Conservation (phyloP, 441 rosid species). For the Croton laevigatus region DNA sequence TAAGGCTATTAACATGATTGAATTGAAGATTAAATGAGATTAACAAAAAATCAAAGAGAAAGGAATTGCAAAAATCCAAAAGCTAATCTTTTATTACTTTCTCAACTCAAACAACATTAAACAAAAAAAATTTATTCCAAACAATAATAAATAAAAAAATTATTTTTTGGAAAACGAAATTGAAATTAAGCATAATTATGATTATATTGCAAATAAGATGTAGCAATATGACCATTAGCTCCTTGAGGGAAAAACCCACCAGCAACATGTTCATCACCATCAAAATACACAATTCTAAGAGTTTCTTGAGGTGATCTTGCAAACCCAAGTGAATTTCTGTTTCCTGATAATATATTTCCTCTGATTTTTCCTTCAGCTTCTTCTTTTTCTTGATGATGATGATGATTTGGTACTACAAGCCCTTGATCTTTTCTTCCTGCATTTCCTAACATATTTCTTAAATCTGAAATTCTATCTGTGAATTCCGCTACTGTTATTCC, state of each 20-base stretch:
- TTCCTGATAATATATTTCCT: conserved; percentile 71
- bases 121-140: background rate
- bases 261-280: conserved; percentile 54
- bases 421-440: conserved; percentile 70
- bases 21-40: no score
- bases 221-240: conserved; percentile 61
- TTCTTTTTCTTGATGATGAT: no score
- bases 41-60: background rate
- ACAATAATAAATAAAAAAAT: background rate
- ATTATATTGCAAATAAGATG: conserved; percentile 30
- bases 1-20: no score
- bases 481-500: conserved; percentile 57
- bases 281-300: conserved; percentile 66
- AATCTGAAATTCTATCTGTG: conserved; percentile 49
- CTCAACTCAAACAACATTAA: background rate
- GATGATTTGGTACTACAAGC: conserved; percentile 33
- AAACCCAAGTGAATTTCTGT: conserved; percentile 43
- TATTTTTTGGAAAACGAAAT: background rate
- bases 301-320: conserved; percentile 67
- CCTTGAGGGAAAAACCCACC: conserved; percentile 87
- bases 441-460: conserved; percentile 60
- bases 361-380: conserved; percentile 52
- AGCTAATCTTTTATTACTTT: background rate
- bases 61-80: background rate
- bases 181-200: background rate